Base-by-base conservation (phyloP, 1,284 basidiomycete species). In the Apiotrichum siamense region DNA sequence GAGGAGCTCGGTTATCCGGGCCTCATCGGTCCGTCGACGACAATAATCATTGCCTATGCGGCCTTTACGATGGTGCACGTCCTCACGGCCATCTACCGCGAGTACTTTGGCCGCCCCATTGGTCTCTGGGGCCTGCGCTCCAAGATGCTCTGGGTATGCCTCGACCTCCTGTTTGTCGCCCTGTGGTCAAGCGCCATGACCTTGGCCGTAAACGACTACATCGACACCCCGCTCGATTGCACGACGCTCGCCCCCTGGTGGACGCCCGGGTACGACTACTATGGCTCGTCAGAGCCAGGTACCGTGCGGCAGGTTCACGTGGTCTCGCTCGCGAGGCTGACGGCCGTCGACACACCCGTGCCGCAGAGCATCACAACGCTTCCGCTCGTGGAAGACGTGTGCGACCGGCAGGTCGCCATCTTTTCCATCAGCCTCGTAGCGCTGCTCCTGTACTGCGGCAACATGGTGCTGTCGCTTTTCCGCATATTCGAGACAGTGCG, bases 21-120 rank as follows among this genome's bases (percentile, higher is more conserved):
- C 4, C 62, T 79, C n/a, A 73, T 81, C 29, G 80, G 80, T 1
- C 65, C 74, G 4, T 77, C 76, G 9, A 79, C 79, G 4, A 65
- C 77, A 6, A 66, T 79, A 13, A 75, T 75, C 36, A 77, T 81
- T 54, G 59, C 77, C 41, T 77, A 77, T 53, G 69, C 77, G 3
- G 72, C 75, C 4, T 64, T 78, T 25, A 78, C 77, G 3, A 69
- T 79, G 31, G 40, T 77, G 1, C 79, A 81, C 61, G 75, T 77
- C 41, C 59, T 77, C 27, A 62, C 69, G 15, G 75, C 74, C 13
- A 71, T 76, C 25, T 71, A 74, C 61, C 65, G 75, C 33, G 79
- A 81, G 62, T 80, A 79, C 63, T 78, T 77, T 61, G 78, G 78
- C 15, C 67, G 72, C 21, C 80, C 80, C 1, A 80, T 80, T 55